These are phyloP conservation scores for Fusarium pseudonygamai DNA, from an alignment of 2,329 filamentous ascomycete genomes.

Conservation along the genomic window DNA sequence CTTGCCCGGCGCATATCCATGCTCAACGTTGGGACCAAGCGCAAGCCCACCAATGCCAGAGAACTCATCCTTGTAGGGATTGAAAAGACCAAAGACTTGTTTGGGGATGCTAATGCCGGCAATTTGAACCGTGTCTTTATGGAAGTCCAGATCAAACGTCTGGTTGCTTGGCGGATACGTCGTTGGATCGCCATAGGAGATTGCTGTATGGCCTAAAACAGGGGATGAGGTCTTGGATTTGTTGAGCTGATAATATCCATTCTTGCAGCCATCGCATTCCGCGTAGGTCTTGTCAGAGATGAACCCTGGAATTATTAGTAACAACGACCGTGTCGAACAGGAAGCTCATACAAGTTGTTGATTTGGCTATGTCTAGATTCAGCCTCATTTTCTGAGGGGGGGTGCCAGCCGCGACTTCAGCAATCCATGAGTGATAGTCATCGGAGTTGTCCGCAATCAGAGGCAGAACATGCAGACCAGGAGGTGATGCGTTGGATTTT, in stretches of 20 bases:
- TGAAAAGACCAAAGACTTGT: not conserved
- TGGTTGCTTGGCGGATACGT: not conserved
- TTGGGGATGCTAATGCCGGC: not conserved
- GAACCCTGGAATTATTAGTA: not conserved
- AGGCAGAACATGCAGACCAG: not conserved
- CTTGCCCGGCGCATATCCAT: not conserved
- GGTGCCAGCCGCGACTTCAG: not conserved
- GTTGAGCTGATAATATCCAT: not conserved
- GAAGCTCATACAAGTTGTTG: not conserved
- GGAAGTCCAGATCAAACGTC: rapidly evolving
- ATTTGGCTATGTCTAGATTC: not conserved
- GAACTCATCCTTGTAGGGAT: not conserved
- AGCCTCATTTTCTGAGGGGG: not conserved
- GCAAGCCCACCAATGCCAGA: not conserved
- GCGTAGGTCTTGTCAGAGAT: not conserved
- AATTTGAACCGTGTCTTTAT: rapidly evolving
- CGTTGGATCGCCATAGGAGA: not conserved
- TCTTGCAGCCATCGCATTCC: not conserved
- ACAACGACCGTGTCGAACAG: rapidly evolving
- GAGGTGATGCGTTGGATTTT: not conserved
- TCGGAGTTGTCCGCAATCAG: rapidly evolving
- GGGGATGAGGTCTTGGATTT: not conserved
- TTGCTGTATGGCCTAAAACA: rapidly evolving
- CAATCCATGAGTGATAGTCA: not conserved
- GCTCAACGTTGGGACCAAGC: rapidly evolving